Conservation (phyloP, 2,329 filamentous ascomycete species). For the Ophiostoma triangulosporum region DNA sequence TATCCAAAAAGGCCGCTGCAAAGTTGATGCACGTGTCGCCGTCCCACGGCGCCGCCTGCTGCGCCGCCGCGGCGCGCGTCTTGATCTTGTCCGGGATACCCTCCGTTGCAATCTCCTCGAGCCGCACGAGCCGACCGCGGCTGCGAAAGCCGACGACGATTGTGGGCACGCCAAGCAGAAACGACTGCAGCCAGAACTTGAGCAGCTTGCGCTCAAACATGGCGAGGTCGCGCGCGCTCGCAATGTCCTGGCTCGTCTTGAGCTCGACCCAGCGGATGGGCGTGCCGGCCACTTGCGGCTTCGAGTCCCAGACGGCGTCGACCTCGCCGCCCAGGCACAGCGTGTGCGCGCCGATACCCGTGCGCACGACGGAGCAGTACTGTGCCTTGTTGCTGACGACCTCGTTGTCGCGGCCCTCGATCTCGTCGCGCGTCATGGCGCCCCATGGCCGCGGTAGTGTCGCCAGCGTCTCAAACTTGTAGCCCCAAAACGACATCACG, state of each 20-base stretch:
- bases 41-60: slow-evolving; percentile 49
- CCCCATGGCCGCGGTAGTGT: slow-evolving; percentile 65
- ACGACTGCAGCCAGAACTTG: slow-evolving; percentile 95
- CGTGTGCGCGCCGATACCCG: slow-evolving; percentile 62
- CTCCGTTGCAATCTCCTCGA: slow-evolving; percentile 71
- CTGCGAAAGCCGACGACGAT: slow-evolving; percentile 84
- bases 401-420: slow-evolving; percentile 59
- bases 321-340: slow-evolving; percentile 87
- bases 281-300: slow-evolving; percentile 49
- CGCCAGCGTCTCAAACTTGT: slow-evolving; percentile 87
- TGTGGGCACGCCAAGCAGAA: slow-evolving; percentile 80
- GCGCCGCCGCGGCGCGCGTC: neutral
- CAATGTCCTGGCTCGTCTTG: slow-evolving; percentile 72
- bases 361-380: slow-evolving; percentile 89
- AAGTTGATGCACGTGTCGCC: slow-evolving; percentile 92
- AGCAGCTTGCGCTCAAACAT: slow-evolving; percentile 82
- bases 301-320: slow-evolving; percentile 78
- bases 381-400: slow-evolving; percentile 81
- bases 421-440: slow-evolving; percentile 57
- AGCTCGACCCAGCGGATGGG: slow-evolving; percentile 88
- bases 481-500: slow-evolving; percentile 91
- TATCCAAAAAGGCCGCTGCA: slow-evolving; percentile 61
- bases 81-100: slow-evolving; percentile 55
- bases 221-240: slow-evolving; percentile 50
- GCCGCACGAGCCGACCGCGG: slow-evolving; percentile 52